Evolutionary conservation across 2,329 filamentous ascomycete species (phyloP), one percentile per base, ranked within the genome.

Genomic region (Didymosphaeria variabile): DNA sequence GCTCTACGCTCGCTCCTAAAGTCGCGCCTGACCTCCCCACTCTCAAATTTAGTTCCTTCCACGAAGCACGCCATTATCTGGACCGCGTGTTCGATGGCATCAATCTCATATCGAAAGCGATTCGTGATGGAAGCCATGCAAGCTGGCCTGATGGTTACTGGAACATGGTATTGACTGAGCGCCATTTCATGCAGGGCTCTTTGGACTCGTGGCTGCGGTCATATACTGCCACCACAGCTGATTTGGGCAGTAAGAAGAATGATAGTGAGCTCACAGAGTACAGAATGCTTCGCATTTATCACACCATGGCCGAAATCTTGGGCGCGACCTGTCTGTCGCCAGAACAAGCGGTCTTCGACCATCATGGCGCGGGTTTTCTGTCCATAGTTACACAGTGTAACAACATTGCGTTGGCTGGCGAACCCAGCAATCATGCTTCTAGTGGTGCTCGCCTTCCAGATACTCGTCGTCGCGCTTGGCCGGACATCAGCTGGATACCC

Each of bases 401-500:
- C 54, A 68, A 9, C 82, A 83, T 61, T 19, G 70, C 56, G 52
- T 65, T 19, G 17, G 5, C 15, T 17, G 21, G 23, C 17, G 13
- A 46, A 12, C 6, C 26, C 23, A 54, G 38, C 23, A 17, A 17
- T 12, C 36, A 19, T 21, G n/a, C 52, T 51, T 21, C 3, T 23
- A 1, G 6, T 53, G 9, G 52, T 46, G 12, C 15, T 13, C 2
- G 19, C 23, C 23, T 10, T 31, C 23, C 31, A 6, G 10, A n/a
- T 26, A 10, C 34, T 36, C 19, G 34, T 42, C 19, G 2, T 12
- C 58, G 12, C 57, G 57, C 3, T 40, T 62, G 21, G 46, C 38
- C 74, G 5, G 82, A 85, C 58, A 72, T 82, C 10, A 82, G 83
- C 9, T 82, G 80, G 71, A 75, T 83, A 10, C 73, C 81, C 7